Evolutionary conservation across 192 early-diverging fungal species (phyloP).

Genomic region (Chytriomyces sp.): DNA sequence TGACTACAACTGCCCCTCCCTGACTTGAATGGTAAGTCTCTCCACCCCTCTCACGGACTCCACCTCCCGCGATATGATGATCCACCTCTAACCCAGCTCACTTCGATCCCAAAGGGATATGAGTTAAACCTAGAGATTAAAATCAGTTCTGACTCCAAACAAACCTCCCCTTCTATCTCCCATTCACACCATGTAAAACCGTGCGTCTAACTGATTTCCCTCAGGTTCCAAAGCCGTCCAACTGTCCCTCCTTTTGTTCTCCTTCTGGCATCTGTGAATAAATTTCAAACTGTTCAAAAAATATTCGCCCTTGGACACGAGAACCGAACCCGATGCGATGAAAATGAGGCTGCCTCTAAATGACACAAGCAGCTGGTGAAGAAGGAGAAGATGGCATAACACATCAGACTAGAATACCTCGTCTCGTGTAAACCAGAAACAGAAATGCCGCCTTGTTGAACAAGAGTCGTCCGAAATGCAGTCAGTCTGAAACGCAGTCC

Average conservation of each 20-base stretch:
- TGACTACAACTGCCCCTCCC: neutral
- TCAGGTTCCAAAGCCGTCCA: neutral
- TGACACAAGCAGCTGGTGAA: no score
- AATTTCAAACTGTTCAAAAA: neutral
- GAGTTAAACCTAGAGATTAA: slow-evolving; percentile 1
- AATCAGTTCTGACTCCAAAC: neutral
- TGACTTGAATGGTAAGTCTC: neutral
- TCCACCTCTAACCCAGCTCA: slow-evolving; percentile 4
- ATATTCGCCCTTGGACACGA: no score
- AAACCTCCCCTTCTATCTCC: neutral
- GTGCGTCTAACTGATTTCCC: neutral
- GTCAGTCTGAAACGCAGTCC: no score
- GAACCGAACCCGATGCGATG: no score
- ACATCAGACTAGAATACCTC: no score
- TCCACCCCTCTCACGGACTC: neutral
- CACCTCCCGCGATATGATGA: neutral
- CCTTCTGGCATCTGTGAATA: neutral
- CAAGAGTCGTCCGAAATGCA: no score
- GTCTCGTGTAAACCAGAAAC: no score
- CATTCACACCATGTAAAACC: neutral
- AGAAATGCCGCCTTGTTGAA: no score
- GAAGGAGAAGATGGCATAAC: no score
- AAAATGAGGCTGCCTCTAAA: no score
- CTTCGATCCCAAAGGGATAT: neutral
- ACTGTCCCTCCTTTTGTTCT: neutral